Percentiles rank a stretch among this genome's conserved stretches.
phyloP scores from a whole-genome alignment of 768 basidiomycete genomes.

The Lactarius pseudohatsudake region DNA sequence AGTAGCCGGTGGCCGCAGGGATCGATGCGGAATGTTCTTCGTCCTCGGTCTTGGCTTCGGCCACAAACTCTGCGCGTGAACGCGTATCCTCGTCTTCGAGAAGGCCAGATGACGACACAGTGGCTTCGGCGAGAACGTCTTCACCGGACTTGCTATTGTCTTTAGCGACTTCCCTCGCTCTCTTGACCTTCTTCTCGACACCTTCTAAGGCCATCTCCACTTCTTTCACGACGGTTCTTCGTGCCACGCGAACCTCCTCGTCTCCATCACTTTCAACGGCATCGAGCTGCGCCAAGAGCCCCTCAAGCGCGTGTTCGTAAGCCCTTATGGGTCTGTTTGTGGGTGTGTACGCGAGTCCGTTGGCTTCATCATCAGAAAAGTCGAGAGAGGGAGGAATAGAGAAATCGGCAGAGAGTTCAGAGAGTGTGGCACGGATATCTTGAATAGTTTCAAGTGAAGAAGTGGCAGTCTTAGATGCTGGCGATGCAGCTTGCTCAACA shows the following conservation, averaged over 20 bases:
- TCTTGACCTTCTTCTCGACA: slow-evolving; percentile 41
- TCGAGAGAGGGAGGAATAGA: slow-evolving; percentile 21
- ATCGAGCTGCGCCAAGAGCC: slow-evolving; percentile 65
- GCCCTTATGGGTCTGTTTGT: slow-evolving; percentile 60
- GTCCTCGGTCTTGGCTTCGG: not conserved
- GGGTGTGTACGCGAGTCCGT: slow-evolving; percentile 57
- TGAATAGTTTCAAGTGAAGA: slow-evolving; percentile 7
- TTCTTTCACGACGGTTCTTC: slow-evolving; percentile 52
- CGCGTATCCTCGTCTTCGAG: not conserved
- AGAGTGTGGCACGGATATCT: slow-evolving; percentile 14
- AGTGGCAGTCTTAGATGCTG: not conserved
- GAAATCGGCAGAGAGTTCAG: slow-evolving; percentile 17
- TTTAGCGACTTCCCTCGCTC: slow-evolving; percentile 3
- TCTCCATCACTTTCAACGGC: slow-evolving; percentile 66
- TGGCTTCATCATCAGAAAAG: slow-evolving; percentile 15
- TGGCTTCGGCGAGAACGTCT: not conserved
- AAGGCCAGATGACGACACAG: not conserved
- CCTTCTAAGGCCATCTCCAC: slow-evolving; percentile 62
- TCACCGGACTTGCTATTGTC: not conserved
- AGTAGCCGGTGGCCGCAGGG: not conserved
- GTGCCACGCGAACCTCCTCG: slow-evolving; percentile 46
- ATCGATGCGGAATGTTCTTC: not conserved
- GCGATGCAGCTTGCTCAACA: not conserved
- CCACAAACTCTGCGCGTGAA: not conserved
- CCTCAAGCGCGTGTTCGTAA: slow-evolving; percentile 61